phyloP scores from a whole-genome alignment of 768 basidiomycete species.

The Collybia sordida region DNA sequence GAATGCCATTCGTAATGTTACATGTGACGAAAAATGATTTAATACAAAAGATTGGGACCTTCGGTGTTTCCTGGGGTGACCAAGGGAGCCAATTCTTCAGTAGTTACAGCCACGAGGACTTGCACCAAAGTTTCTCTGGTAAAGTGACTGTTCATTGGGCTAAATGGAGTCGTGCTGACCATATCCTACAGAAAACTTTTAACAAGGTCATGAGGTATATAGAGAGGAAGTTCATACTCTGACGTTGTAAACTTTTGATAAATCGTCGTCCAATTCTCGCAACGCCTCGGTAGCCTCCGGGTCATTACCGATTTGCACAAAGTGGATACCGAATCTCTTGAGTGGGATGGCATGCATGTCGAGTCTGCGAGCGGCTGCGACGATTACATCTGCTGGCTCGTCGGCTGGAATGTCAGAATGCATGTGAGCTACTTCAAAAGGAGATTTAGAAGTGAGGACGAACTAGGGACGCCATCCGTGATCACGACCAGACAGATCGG shows the following conservation, averaged over 20 bases:
- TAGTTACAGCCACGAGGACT: conserved; percentile 7
- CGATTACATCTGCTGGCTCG: neutral
- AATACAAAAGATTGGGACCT: no score
- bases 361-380: conserved; percentile 1
- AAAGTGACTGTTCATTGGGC: conserved; percentile 1
- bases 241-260: neutral
- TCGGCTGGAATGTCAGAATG: neutral
- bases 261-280: conserved; percentile 3
- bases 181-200: conserved; percentile 1
- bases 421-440: neutral
- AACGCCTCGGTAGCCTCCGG: conserved; percentile 3
- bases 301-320: conserved; percentile 5
- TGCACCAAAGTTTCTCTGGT: conserved; percentile 6
- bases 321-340: conserved; percentile 2
- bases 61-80: neutral
- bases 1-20: no score
- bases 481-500: neutral
- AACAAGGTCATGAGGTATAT: neutral
- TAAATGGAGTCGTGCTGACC: conserved; percentile 1
- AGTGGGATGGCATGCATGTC: neutral
- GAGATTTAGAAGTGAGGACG: neutral
- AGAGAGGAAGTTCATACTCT: neutral
- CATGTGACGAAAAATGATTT: no score
- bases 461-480: conserved; percentile 6
- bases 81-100: neutral